A percentile compares a stretch with the other conserved stretches of the same genome.
phyloP scores from a whole-genome alignment of 805 yeast genomes.

The Metschnikowia henanensis region DNA sequence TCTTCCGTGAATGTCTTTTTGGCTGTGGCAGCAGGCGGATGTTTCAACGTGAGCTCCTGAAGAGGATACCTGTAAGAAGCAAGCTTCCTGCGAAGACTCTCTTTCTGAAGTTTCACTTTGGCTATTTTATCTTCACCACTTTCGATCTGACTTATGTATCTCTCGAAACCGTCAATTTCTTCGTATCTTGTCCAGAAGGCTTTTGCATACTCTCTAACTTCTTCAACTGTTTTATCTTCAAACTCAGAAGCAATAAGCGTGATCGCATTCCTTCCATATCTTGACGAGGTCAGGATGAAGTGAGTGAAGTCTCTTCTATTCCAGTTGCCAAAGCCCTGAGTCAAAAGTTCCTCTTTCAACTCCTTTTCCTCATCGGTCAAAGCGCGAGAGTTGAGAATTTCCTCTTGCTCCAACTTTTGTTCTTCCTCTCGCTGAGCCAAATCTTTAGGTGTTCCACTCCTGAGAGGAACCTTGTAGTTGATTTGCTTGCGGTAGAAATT shows the following conservation, averaged over 20 bases:
- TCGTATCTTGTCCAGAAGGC: conserved; percentile 80
- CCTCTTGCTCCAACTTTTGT: conserved; percentile 62
- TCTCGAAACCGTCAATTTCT: conserved; percentile 87
- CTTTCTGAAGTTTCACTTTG: conserved; percentile 68
- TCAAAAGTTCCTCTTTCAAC: conserved; percentile 55
- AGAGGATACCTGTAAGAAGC: conserved; percentile 72
- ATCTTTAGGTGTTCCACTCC: conserved; percentile 48
- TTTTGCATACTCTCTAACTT: conserved; percentile 72
- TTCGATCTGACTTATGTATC: conserved; percentile 77
- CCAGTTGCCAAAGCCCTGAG: conserved; percentile 80
- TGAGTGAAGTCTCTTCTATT: conserved; percentile 84
- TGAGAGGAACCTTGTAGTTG: conserved; percentile 61
- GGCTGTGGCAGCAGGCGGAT: conserved; percentile 69
- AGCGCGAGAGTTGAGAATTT: conserved; percentile 75
- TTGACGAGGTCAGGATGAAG: conserved; percentile 70
- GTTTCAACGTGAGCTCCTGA: conserved; percentile 69
- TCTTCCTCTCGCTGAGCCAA: conserved; percentile 38
- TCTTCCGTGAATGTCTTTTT: conserved; percentile 74
- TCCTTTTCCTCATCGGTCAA: conserved; percentile 80
- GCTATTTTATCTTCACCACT: conserved; percentile 83
- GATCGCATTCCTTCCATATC: conserved; percentile 78
- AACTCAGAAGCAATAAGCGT: conserved; percentile 73
- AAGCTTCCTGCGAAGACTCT: conserved; percentile 73
- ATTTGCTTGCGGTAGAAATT: conserved; percentile 70
- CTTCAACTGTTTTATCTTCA: conserved; percentile 78